Evolutionary conservation across 2,329 filamentous ascomycete species (phyloP).

Genomic region (Arthrobotrys musiformis): DNA sequence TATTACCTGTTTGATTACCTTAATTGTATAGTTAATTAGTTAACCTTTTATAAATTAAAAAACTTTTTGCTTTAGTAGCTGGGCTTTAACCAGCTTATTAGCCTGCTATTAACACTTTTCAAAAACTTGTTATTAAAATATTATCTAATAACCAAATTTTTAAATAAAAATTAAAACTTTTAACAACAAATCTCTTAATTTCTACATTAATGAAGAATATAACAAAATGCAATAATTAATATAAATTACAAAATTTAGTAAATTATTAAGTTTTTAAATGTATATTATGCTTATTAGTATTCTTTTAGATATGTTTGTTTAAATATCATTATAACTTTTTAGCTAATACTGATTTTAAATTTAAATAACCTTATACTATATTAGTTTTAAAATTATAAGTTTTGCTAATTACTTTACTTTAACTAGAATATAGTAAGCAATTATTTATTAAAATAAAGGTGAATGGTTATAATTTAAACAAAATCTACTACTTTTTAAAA

Average conservation of each 20-base stretch:
- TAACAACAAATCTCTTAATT: constrained; percentile 65
- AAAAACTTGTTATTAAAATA: constrained; percentile 62
- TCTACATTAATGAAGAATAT: constrained; percentile 65
- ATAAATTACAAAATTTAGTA: constrained; percentile 61
- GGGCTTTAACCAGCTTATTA: constrained; percentile 65
- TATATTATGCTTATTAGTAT: constrained; percentile 63
- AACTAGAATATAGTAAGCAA: constrained; percentile 17
- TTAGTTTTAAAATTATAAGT: constrained; percentile 6
- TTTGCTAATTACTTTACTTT: background rate
- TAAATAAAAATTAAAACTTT: constrained; percentile 61
- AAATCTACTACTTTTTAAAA: constrained; percentile 51
- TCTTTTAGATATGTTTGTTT: constrained; percentile 62
- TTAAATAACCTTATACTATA: constrained; percentile 58
- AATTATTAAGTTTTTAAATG: constrained; percentile 65
- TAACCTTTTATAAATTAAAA: constrained; percentile 30
- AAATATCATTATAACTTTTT: constrained; percentile 61
- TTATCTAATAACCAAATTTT: constrained; percentile 58
- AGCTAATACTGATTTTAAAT: constrained; percentile 15
- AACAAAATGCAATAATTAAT: constrained; percentile 66
- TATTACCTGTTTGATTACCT: background rate
- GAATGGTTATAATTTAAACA: constrained; percentile 15
- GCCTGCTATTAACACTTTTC: constrained; percentile 65
- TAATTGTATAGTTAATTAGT: background rate
- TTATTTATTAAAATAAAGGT: constrained; percentile 37
- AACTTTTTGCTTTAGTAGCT: constrained; percentile 64